Base-by-base conservation (phyloP, 306 rosid genomes). In the Canavalia ensiformis region DNA sequence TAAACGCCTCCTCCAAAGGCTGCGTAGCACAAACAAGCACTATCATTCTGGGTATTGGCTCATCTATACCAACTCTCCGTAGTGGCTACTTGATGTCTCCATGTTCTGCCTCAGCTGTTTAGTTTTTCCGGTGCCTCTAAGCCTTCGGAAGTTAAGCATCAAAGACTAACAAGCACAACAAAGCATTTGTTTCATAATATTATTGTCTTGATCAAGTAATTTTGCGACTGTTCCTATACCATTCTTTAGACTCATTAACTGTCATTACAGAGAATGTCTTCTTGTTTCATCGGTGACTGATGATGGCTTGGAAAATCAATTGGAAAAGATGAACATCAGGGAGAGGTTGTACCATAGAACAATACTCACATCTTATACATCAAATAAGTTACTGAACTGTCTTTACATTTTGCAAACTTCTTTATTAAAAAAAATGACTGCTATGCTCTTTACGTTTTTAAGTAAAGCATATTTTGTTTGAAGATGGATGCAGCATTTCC, bases 31-130 rank as follows among this genome's bases (percentile, higher is more conserved):
- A 70, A 55, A 55, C 80, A 46, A 75, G 73, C 65, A 47, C 46
- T 68, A 33, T 33, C 50, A 33, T 42, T 58, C 67, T 77, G 52
- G 62, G 76, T 45, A 28, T 66, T 3, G 42, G 29, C 73, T 71
- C 74, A 39, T 70, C 82, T 50, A 46, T n/a, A 46, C 55, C 29
- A 58, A 47, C 60, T 78, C 44, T 28, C 37, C 41, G 2, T 1
- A 8, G 37, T 70, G 67, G 66, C 70, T 66, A 57, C 35, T 51
- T 51, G 72, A 52, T 66, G 44, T 77, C 77, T 56, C 74, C 74
- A 55, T 81, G 75, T 75, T 70, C 84, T 84, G 81, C 85, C 86
- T 68, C 74, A 37, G 65, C 46, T 2, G 68, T 47, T n/a, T 35
- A 39, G 85, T 52, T 62, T 75, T 71, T 49, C 28, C 31, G 73